These are phyloP conservation scores for Mycena haematopus DNA, from an alignment of 768 basidiomycete species.

Conservation along the genomic window DNA sequence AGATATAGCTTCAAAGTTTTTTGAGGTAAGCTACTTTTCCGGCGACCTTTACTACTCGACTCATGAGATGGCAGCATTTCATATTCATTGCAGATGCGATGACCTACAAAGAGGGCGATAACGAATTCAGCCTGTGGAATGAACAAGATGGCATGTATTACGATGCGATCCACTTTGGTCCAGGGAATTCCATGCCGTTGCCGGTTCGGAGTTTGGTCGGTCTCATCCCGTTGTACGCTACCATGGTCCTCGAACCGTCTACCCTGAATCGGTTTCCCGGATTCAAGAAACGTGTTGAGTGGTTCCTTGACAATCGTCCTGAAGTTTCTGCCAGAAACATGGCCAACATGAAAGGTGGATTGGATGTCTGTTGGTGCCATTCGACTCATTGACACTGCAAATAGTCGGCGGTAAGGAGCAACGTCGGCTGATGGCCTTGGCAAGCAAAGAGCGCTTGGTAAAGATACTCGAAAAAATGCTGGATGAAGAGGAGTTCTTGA, in stretches of 20 bases:
- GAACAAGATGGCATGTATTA: constrained; percentile 99
- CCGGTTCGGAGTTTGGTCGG: constrained; percentile 95
- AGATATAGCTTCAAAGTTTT: constrained; percentile 98
- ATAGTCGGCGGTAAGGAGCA: constrained; percentile 76
- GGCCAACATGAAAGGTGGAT: constrained; percentile 90
- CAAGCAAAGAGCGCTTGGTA: constrained; percentile 88
- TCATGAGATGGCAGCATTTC: constrained; percentile 71
- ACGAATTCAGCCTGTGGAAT: constrained; percentile 89
- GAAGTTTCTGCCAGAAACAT: constrained; percentile 90
- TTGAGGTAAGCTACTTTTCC: constrained; percentile 61
- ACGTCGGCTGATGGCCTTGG: constrained; percentile 86
- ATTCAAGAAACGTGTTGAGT: constrained; percentile 98
- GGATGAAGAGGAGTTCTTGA: constrained; percentile 95
- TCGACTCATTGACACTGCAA: background rate
- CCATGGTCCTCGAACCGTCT: constrained; percentile 89
- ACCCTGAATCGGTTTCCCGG: constrained; percentile 92
- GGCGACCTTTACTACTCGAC: constrained; percentile 19
- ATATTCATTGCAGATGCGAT: constrained; percentile 99
- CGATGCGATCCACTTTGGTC: constrained; percentile 91
- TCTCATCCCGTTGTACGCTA: constrained; percentile 96
- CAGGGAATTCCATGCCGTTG: constrained; percentile 83
- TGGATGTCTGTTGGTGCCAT: background rate
- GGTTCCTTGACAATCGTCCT: constrained; percentile 96
- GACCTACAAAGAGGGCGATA: constrained; percentile 86
- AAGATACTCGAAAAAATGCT: constrained; percentile 95